Base-by-base conservation (phyloP, 1,284 basidiomycete species). In the Austroboletus niveus region DNA sequence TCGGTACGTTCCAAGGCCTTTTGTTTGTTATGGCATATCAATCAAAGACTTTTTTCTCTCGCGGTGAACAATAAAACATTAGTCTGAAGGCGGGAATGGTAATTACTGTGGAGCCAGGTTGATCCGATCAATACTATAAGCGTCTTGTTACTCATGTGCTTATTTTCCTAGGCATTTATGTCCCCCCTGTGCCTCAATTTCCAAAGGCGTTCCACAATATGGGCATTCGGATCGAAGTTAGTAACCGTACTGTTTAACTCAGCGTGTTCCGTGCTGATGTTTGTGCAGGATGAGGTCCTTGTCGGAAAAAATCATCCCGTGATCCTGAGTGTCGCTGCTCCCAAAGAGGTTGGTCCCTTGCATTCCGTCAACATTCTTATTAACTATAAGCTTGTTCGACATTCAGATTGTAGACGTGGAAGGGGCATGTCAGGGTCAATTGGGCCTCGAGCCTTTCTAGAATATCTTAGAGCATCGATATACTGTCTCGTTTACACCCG, bases 171-270 rank as follows among this genome's bases (percentile, higher is more conserved):
- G 86, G 88, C 2, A 77, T 92, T 36, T 97, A 95, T 63, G 91
- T 98, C 20, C 94, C 94, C 4, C 81, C 85, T 1, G 78, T 81
- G 20, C 63, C 84, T 2, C 73, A 80, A 41, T 97, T 91, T 69
- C 94, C 94, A 1, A 86, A 81, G 57, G 81, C 82, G 51, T 98
- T 92, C 71, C 93, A 94, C 60, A 89, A 92, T 56, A 80, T 95
- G 27, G 92, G 91, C 5, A 85, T 97, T 55, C 82, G 94, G 43
- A 92, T 97, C 63, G 94, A 97, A 77, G 89, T 85, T 55, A 41
- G 72, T 62, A 30, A 41, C 22, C 38, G 38, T 48, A 47, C 27
- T 11, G 50, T 39, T 32, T 49, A 5, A 11, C 20, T 11, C n/a
- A 34, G 10, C 42, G 40, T 52, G 41, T 42, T 52, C 46, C 36